Evolutionary conservation across 176 grass and related monocot genomes (phyloP).

Genomic region (Dactylis glomerata): DNA sequence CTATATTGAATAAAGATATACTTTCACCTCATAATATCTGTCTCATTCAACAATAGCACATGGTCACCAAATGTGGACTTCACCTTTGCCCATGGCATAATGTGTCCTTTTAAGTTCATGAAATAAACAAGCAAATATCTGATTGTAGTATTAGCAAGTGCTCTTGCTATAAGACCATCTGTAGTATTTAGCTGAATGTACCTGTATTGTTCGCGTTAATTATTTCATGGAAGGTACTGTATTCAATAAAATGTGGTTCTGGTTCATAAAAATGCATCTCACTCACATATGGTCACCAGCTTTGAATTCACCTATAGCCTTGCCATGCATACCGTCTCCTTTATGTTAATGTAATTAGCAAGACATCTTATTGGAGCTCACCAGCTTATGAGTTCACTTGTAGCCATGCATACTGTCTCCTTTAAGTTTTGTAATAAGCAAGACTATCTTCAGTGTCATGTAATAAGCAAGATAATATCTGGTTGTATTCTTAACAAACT

Average conservation of each 20-base stretch:
- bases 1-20: background rate
- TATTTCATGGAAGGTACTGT: slow-evolving; percentile 39
- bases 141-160: background rate
- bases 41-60: background rate
- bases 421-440: background rate
- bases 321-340: background rate
- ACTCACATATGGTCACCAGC: background rate
- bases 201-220: background rate
- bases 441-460: too few relatives aligned
- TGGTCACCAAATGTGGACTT: background rate
- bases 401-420: background rate
- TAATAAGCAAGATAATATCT: background rate
- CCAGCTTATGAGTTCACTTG: background rate
- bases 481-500: background rate
- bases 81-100: background rate
- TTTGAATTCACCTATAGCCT: background rate
- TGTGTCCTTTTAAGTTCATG: background rate
- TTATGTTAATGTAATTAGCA: background rate
- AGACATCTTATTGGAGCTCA: background rate
- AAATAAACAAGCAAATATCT: background rate
- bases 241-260: background rate
- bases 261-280: background rate
- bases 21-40: background rate
- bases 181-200: background rate
- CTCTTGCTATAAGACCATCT: background rate